These are phyloP conservation scores for Xylaria bambusicola DNA, from an alignment of 495 filamentous ascomycete species.

Conservation along the genomic window DNA sequence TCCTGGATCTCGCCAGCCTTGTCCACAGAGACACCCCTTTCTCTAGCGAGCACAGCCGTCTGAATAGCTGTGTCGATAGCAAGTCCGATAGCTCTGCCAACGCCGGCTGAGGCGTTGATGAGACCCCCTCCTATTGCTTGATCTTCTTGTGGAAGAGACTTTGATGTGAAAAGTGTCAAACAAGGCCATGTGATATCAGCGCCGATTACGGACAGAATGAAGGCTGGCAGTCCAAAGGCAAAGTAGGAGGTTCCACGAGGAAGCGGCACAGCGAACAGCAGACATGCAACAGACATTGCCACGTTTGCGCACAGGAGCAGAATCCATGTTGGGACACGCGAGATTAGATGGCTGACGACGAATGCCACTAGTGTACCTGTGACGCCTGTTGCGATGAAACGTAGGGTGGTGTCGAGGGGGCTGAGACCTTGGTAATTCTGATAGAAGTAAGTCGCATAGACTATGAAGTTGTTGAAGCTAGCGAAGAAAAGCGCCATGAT, in stretches of 20 bases:
- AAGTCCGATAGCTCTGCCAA: slow-evolving; percentile 59
- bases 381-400: slow-evolving; percentile 63
- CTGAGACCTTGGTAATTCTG: slow-evolving; percentile 59
- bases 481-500: slow-evolving; percentile 63
- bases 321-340: slow-evolving; percentile 52
- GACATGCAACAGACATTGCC: slow-evolving; percentile 47
- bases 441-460: slow-evolving; percentile 65
- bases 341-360: slow-evolving; percentile 57
- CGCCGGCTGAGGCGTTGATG: slow-evolving; percentile 59
- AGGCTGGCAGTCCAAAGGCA: slow-evolving; percentile 60
- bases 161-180: slow-evolving; percentile 60
- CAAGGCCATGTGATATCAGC: slow-evolving; percentile 61
- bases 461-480: slow-evolving; percentile 59
- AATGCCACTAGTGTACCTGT: slow-evolving; percentile 50
- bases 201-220: slow-evolving; percentile 59
- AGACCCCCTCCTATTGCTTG: slow-evolving; percentile 63
- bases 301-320: slow-evolving; percentile 56
- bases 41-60: slow-evolving; percentile 52
- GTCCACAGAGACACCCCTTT: slow-evolving; percentile 41
- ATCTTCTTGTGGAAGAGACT: slow-evolving; percentile 57
- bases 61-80: slow-evolving; percentile 61
- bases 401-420: slow-evolving; percentile 58
- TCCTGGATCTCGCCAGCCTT: slow-evolving; percentile 34
- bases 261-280: slow-evolving; percentile 61
- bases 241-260: slow-evolving; percentile 57